Evolutionary conservation across 148 eudicot genomes (phyloP), one percentile per base, ranked within the genome.

Genomic region (Vaccinium myrtillus): DNA sequence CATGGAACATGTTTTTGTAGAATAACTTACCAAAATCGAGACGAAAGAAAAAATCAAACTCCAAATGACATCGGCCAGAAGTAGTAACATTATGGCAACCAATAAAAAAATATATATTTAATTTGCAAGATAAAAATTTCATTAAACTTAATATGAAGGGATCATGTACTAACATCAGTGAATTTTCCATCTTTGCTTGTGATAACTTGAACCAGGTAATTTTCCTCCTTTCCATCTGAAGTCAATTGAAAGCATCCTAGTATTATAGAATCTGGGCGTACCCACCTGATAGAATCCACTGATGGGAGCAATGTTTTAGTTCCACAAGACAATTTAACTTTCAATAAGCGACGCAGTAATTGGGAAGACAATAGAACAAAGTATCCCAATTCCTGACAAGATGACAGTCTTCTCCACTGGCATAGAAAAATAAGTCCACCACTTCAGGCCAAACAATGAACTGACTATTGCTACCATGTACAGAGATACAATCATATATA

Each of bases 201-300:
- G 86, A 97, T 90, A 61, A 92, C 93, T 91, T 95, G 98, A 81
- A 97, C 89, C 81, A 89, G 76, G 90, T 97, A 94, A 90, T 86
- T 89, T 88, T 92, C 93, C 90, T 95, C 98, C 83, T 83, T 86
- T 18, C 92, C 92, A 83, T 91, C 94, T 39, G 82, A 89, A 84
- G 79, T 89, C 82, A 91, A 83, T 82, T 87, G 89, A 87, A 92
- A 88, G 86, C 93, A 92, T 77, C 98, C 99, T 18, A 96, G 80
- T 69, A 94, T 87, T 56, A 96, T 92, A 87, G 95, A 92, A 86
- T 96, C 98, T 69, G 93, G 85, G 83, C 98, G 97, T 81, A 93
- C 77, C 98, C 99, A 96, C 88, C 91, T 93, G 89, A 96, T 89
- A 85, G 91, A 87, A 88, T 96, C 97, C 86, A 96, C 99, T 96